phyloP scores from a whole-genome alignment of 257 asterid species.

The Ballota nigra region DNA sequence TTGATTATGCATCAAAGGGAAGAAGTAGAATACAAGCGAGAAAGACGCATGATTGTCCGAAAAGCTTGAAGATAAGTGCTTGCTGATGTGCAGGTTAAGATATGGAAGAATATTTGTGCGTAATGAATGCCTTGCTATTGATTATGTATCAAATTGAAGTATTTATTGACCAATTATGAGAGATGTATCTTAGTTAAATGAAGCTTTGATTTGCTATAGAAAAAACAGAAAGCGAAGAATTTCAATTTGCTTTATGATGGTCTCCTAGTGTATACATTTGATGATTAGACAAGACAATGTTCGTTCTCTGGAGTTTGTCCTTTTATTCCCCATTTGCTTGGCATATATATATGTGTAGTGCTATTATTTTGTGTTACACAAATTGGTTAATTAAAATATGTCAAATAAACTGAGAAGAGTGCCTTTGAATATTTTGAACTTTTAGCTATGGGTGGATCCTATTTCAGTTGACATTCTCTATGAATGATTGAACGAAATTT shows the following conservation, averaged over 20 bases:
- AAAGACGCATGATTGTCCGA: constrained; percentile 71
- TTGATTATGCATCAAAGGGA: constrained; percentile 94
- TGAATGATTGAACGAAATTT: too few relatives aligned
- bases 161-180: not conserved
- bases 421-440: not conserved
- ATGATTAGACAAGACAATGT: not conserved
- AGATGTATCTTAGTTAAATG: not conserved
- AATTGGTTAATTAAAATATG: not conserved
- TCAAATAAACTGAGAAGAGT: not conserved
- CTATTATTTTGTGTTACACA: not conserved
- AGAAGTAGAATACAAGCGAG: constrained; percentile 91
- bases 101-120: not conserved
- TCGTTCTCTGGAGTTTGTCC: not conserved
- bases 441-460: too few relatives aligned
- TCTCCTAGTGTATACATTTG: not conserved
- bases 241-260: not conserved
- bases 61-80: constrained; percentile 45
- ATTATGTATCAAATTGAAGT: not conserved
- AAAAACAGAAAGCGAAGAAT: not conserved
- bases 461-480: too few relatives aligned
- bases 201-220: not conserved
- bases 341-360: too few relatives aligned
- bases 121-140: not conserved
- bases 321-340: not conserved
- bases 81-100: not conserved